A percentile compares a stretch with the other conserved stretches of the same genome.
These are phyloP conservation scores for Pichia sp. DNA, from an alignment of 1,139 yeast species.

Conservation along the genomic window DNA sequence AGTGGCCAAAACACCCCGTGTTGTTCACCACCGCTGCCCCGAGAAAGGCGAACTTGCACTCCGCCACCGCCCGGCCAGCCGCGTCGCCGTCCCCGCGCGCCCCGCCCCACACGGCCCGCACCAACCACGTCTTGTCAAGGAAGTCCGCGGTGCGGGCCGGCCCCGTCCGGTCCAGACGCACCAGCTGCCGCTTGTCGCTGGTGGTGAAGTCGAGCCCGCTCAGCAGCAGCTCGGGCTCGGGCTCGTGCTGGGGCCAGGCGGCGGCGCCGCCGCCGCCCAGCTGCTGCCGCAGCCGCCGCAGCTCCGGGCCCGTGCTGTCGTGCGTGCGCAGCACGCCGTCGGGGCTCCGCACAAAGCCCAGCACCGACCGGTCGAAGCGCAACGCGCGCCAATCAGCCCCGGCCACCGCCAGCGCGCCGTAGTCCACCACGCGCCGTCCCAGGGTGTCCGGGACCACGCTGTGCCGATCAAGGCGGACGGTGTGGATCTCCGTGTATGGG, in stretches of 20 bases:
- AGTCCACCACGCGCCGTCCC: no score
- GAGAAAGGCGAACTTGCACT: neutral
- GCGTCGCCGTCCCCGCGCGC: neutral
- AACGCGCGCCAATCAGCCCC: neutral
- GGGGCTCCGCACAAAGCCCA: slow-evolving; percentile 3
- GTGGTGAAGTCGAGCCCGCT: slow-evolving; percentile 19
- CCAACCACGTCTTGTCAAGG: slow-evolving; percentile 9
- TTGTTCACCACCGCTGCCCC: neutral
- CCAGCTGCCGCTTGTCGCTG: slow-evolving; percentile 15
- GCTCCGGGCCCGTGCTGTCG: slow-evolving; percentile 25
- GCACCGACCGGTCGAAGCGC: slow-evolving; percentile 9
- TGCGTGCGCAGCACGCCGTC: slow-evolving; percentile 18
- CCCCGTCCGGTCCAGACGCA: slow-evolving; percentile 11
- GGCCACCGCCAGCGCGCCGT: neutral
- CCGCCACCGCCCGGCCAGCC: neutral
- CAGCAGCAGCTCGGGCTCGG: slow-evolving; percentile 17
- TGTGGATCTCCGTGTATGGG: neutral
- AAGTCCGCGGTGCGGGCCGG: slow-evolving; percentile 18
- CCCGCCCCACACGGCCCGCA: slow-evolving; percentile 5
- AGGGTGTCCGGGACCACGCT: neutral
- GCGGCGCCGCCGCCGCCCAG: slow-evolving; percentile 5
- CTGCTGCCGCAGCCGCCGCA: slow-evolving; percentile 15
- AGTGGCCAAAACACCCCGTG: neutral
- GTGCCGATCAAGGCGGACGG: neutral
- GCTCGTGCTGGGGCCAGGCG: neutral